Base-by-base conservation (phyloP, 1,284 basidiomycete genomes). In the Heterobasidion annosum region DNA sequence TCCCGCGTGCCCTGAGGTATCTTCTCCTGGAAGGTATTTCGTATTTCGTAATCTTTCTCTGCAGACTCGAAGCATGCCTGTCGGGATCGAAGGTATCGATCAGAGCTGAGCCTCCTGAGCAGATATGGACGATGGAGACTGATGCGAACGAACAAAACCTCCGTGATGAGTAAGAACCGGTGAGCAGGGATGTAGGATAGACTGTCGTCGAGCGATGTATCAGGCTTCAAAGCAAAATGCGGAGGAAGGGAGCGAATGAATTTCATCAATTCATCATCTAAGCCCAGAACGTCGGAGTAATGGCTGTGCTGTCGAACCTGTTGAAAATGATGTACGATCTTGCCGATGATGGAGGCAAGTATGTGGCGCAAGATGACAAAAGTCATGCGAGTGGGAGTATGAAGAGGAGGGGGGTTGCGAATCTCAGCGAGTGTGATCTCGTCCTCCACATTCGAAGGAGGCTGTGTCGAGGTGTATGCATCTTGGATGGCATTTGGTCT, bases 251-350 rank as follows among this genome's bases (percentile, higher is more conserved):
- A 73, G 48, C 79, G 74, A 57, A 90, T 82, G 66, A 93, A 95
- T 61, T 79, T 81, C 55, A 92, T 75, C 15, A 98, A 71, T 59
- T 97, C 92, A 44, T 92, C 88, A 64, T 98, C 94, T 50, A 98
- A 76, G 1, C 77, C 72, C 45, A 91, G 70, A 42, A 95, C 91
- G 63, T 97, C 93, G 12, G 84, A 81, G 66, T 97, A 97, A 63
- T 91, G 88, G 51, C 86, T 88, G 51, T 79, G 81, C 52, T 84
- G 82, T 54, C 86, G 81, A 18, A 96, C 85, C 70, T 93, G 90
- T 68, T 98, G 95, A 70, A 95, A 98, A 68, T 96, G 92, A 64
- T 96, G 93, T 48, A 93, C 93, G 63, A 98, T 93, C 46, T 85
- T 83, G 32, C 94, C 95, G 58, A 95, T 95, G 57, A 96, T 89